phyloP scores from a whole-genome alignment of 495 filamentous ascomycete genomes.

The Penicillium coffeae region DNA sequence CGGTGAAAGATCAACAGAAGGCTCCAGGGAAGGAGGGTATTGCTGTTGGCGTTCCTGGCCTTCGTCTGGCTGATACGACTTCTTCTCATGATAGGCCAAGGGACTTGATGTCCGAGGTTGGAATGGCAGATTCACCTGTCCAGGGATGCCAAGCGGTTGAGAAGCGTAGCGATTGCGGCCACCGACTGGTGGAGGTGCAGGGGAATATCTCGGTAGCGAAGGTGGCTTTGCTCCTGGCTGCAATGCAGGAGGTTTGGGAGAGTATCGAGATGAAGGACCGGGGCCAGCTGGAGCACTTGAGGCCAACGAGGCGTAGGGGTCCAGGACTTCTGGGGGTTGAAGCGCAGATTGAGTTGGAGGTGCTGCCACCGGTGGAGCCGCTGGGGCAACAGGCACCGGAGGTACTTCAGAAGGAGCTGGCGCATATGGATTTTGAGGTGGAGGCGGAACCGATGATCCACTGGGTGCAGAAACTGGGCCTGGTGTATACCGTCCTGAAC shows the following conservation, averaged over 20 bases:
- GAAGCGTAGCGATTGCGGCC: conserved; percentile 47
- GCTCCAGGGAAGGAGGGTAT: conserved; percentile 25
- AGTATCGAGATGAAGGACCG: conserved; percentile 36
- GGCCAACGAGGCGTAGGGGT: conserved; percentile 55
- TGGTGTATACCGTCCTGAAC: conserved; percentile 52
- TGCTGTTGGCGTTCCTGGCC: conserved; percentile 13
- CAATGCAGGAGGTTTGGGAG: conserved; percentile 34
- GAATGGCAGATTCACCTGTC: conserved; percentile 55
- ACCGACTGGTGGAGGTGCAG: conserved; percentile 35
- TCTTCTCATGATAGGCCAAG: conserved; percentile 60
- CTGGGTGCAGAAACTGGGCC: conserved; percentile 22
- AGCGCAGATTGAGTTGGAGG: conserved; percentile 32
- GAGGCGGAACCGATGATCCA: conserved; percentile 3
- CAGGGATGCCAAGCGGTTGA: conserved; percentile 44
- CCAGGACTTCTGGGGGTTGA: conserved; percentile 54
- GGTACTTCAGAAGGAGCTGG: background rate
- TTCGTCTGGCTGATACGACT: conserved; percentile 32
- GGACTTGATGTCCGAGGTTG: conserved; percentile 85
- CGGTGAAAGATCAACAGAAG: conserved; percentile 24
- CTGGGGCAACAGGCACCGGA: conserved; percentile 5
- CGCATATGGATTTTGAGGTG: conserved; percentile 9
- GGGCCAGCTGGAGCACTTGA: conserved; percentile 37
- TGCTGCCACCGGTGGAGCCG: conserved; percentile 22
- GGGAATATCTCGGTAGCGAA: conserved; percentile 36
- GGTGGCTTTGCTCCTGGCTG: conserved; percentile 32